Evolutionary conservation across 2,329 filamentous ascomycete species (phyloP).

Genomic region (Colletotrichum sp.): DNA sequence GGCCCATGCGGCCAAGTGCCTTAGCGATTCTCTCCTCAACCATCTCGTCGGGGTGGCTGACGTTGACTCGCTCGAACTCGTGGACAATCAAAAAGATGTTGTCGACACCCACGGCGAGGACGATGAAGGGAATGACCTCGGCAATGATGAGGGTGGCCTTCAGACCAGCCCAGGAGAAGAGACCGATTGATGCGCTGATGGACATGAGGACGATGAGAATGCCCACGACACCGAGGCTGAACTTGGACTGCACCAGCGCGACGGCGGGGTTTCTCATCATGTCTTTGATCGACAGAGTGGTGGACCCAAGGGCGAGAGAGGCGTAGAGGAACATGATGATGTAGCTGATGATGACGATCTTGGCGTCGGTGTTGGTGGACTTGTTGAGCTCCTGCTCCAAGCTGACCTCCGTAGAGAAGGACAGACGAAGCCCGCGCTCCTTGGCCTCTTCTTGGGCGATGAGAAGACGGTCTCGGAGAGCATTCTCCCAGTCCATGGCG

Average conservation of each 20-base stretch:
- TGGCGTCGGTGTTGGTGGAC: constrained; percentile 96
- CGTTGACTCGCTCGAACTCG: constrained; percentile 94
- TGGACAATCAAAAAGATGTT: constrained; percentile 99
- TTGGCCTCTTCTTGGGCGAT: constrained; percentile 81
- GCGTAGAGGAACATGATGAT: constrained; percentile 99
- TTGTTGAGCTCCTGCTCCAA: constrained; percentile 96
- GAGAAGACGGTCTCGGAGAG: constrained; percentile 74
- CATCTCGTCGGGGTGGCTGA: constrained; percentile 86
- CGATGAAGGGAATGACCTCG: constrained; percentile 97
- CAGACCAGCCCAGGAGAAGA: constrained; percentile 90
- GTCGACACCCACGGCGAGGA: constrained; percentile 94
- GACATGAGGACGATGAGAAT: constrained; percentile 98
- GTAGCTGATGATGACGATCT: constrained; percentile 95
- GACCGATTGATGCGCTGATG: constrained; percentile 89
- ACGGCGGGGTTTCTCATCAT: constrained; percentile 82
- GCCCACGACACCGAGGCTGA: constrained; percentile 90
- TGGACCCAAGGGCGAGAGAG: constrained; percentile 89
- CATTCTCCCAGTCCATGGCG: constrained; percentile 89
- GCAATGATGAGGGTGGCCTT: constrained; percentile 98
- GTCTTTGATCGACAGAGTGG: constrained; percentile 77
- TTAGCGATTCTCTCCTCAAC: constrained; percentile 86
- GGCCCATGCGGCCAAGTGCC: constrained; percentile 94
- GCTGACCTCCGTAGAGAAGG: constrained; percentile 95
- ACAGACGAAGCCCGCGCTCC: constrained; percentile 80
- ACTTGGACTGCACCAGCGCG: constrained; percentile 93